phyloP scores from a whole-genome alignment of 192 early-diverging fungal genomes.

The Entomortierella beljakovae region DNA sequence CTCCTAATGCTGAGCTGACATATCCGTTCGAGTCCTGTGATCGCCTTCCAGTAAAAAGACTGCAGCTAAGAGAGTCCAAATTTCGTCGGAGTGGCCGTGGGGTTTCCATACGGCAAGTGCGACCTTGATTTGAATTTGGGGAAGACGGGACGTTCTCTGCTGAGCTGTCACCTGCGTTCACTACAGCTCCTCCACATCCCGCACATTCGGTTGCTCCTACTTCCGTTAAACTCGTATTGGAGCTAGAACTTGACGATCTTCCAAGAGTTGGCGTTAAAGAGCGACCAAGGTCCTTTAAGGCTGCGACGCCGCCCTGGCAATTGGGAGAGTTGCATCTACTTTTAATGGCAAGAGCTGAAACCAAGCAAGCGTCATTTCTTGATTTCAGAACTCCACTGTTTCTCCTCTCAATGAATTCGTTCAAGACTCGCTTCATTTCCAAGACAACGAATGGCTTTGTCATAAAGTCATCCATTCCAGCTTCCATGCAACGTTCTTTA shows the following conservation, averaged over 20 bases:
- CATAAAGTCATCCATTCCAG: conserved; percentile 69
- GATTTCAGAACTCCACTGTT: conserved; percentile 15
- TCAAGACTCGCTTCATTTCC: conserved; percentile 59
- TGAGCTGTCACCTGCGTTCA: not conserved
- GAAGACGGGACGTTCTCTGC: not conserved
- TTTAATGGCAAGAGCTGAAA: conserved; percentile 19
- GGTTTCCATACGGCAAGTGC: conserved; percentile 23
- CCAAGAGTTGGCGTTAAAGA: conserved; percentile 17
- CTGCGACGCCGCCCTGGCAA: not conserved
- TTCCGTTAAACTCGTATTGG: conserved; percentile 23
- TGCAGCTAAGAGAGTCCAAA: conserved; percentile 22
- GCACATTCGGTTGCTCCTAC: not conserved
- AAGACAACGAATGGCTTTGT: conserved; percentile 63
- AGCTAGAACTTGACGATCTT: conserved; percentile 15
- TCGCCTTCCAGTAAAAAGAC: conserved; percentile 23
- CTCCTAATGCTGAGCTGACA: not conserved
- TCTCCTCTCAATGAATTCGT: conserved; percentile 17
- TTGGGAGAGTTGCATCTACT: conserved; percentile 29
- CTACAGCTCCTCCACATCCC: conserved; percentile 4
- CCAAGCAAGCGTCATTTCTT: conserved; percentile 32
- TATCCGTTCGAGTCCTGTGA: conserved; percentile 24
- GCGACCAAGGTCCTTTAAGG: not conserved
- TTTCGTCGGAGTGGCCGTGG: conserved; percentile 27
- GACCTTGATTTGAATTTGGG: not conserved
- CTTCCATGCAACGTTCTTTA: conserved; percentile 64